phyloP scores from a whole-genome alignment of 176 grass and related monocot species.

The Aegilops bicornis region DNA sequence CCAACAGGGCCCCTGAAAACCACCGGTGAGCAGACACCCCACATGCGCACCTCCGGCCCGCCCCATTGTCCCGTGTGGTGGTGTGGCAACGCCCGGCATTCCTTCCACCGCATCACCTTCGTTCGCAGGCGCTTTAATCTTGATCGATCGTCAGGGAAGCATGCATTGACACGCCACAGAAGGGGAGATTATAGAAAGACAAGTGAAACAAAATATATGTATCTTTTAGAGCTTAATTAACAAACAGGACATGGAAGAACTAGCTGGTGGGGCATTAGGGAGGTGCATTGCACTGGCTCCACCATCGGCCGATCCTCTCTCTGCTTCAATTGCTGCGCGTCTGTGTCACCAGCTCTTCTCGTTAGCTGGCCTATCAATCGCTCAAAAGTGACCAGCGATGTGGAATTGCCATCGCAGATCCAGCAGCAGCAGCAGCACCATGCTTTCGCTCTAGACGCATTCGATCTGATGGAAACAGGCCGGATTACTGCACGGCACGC shows the following conservation, averaged over 20 bases:
- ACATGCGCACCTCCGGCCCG: constrained; percentile 31
- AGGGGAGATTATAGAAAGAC: background rate
- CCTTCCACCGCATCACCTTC: background rate
- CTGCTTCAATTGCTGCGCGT: background rate
- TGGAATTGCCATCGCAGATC: constrained; percentile 25
- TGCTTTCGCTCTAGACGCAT: background rate
- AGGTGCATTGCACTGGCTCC: background rate
- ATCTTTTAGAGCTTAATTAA: background rate
- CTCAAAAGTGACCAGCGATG: constrained; percentile 33
- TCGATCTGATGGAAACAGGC: constrained; percentile 34
- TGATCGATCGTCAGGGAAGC: background rate
- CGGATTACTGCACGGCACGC: background rate
- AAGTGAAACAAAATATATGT: background rate
- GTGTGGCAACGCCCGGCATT: background rate
- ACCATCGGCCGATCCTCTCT: background rate
- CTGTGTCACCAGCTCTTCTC: constrained; percentile 17
- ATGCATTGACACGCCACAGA: background rate
- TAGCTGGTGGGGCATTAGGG: background rate
- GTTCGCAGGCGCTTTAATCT: background rate
- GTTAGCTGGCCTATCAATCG: constrained; percentile 12
- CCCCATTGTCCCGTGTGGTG: background rate
- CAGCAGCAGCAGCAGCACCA: background rate
- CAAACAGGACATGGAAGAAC: background rate
- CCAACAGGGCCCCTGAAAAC: constrained; percentile 50
- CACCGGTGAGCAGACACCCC: constrained; percentile 29